Percentiles rank a stretch among this genome's conserved stretches.
phyloP scores from a whole-genome alignment of 148 eudicot species.

The Nepenthes mirabilis region DNA sequence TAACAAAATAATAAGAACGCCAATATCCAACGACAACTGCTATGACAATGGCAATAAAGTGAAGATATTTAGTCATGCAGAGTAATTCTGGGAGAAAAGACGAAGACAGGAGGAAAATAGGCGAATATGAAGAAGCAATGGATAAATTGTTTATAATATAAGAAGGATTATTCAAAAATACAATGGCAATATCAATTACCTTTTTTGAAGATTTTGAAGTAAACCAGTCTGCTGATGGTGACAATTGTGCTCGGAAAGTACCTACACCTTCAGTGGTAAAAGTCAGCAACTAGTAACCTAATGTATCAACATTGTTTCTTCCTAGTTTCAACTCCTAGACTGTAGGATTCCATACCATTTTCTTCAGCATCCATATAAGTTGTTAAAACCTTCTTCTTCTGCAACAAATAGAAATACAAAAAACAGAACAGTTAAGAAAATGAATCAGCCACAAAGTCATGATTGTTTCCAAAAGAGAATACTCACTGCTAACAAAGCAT shows the following conservation, averaged over 20 bases:
- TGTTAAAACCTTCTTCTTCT: slow-evolving; percentile 25
- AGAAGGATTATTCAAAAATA: neutral
- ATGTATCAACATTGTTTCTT: neutral
- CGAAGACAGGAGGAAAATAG: no score
- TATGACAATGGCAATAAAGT: no score
- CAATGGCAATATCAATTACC: slow-evolving; percentile 19
- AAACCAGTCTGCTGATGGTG: slow-evolving; percentile 32
- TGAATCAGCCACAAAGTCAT: neutral
- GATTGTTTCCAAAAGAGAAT: neutral
- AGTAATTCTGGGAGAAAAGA: no score
- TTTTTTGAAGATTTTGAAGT: slow-evolving; percentile 43
- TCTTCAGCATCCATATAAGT: slow-evolving; percentile 30
- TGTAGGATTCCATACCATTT: slow-evolving; percentile 29
- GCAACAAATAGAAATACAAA: slow-evolving; percentile 9
- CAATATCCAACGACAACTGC: no score
- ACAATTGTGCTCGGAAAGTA: slow-evolving; percentile 17
- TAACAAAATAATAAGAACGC: no score
- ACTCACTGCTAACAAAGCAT: slow-evolving; percentile 44
- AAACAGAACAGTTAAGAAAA: neutral
- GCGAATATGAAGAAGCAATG: neutral
- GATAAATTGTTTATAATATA: neutral
- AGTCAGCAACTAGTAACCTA: neutral
- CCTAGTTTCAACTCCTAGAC: slow-evolving; percentile 4
- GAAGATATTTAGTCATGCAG: no score
- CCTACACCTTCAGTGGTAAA: slow-evolving; percentile 27